Evolutionary conservation across 2,329 filamentous ascomycete species (phyloP).

Genomic region (Simplicillium aogashimaense): DNA sequence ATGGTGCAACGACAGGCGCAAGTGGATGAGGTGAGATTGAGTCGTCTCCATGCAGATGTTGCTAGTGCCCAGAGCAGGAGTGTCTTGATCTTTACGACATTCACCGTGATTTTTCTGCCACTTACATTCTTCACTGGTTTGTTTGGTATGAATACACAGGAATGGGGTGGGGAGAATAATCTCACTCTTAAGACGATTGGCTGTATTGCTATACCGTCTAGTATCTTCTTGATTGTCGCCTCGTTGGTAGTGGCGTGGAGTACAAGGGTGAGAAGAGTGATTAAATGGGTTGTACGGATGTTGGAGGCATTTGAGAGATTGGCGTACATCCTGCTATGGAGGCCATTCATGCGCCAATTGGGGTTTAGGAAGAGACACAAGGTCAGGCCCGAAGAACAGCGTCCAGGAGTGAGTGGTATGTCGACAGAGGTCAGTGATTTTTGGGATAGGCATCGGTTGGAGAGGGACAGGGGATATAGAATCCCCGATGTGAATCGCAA

Average conservation of each 20-base stretch:
- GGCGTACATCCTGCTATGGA: constrained; percentile 13
- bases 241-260: constrained; percentile 49
- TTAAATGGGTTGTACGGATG: constrained; percentile 13
- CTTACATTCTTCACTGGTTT: constrained; percentile 55
- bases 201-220: constrained; percentile 36
- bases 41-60: constrained; percentile 51
- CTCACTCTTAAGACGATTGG: constrained; percentile 34
- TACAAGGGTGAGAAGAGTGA: constrained; percentile 26
- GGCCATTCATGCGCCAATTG: constrained; percentile 9
- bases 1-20: constrained; percentile 59
- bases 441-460: constrained; percentile 27
- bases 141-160: constrained; percentile 55
- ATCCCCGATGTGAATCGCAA: constrained; percentile 28
- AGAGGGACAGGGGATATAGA: constrained; percentile 27
- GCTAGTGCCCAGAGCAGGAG: constrained; percentile 52
- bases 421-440: constrained; percentile 27
- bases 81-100: constrained; percentile 57
- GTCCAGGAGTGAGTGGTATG: constrained; percentile 8
- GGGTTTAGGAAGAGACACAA: constrained; percentile 1
- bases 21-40: constrained; percentile 55
- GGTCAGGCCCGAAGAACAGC: constrained; percentile 9
- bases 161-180: constrained; percentile 44
- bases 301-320: constrained; percentile 10
- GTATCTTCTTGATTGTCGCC: constrained; percentile 33
- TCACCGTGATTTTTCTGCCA: constrained; percentile 54